Base-by-base conservation (phyloP, 768 basidiomycete species). In the Naganishia antarctica region DNA sequence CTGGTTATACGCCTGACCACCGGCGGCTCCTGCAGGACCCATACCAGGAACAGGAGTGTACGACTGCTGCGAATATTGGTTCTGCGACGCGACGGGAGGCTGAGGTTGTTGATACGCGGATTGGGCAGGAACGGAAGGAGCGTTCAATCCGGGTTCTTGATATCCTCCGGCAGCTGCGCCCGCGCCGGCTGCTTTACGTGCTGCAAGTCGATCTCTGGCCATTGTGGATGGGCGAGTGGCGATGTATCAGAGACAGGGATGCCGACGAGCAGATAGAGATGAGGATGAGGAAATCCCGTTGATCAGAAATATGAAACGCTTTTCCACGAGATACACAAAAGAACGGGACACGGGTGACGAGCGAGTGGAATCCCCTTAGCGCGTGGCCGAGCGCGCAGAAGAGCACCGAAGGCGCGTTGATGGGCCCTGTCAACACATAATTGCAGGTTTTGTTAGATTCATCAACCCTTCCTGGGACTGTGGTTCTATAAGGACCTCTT, bases 141-240 rank as follows among this genome's bases (percentile, higher is more conserved):
- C 53, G 21, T 49, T 45, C 31, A 29, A 44, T 13, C 16, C 37
- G 23, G 61, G 46, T n/a, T 62, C 61, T 28, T 48, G 61, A 28
- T 47, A 47, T 18, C 61, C 46, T 43, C 64, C 48, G 50, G 47
- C 45, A 49, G 34, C 34, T 18, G 28, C 23, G 18, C 31, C 29
- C 18, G 41, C n/a, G n/a, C 26, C 41, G 32, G 48, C 25, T 60
- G 29, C 77, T 46, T 72, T 73, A 53, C 71, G 44, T 43, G 66
- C 74, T 49, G 75, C 90, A 69, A 93, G 83, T 82, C 91, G 85
- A 81, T 93, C 90, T 84, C 91, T 85, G 69, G 91, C 89, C 86
- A 90, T 87, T 70, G n/a, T 62, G 32, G 15, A 12, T 37, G 32
- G 50, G 29, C 9, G 31, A n/a, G 50, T 32, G 15, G 50, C 50